Evolutionary conservation across 306 rosid species (phyloP), one percentile per base, ranked within the genome.

Genomic region (Delonix regia): DNA sequence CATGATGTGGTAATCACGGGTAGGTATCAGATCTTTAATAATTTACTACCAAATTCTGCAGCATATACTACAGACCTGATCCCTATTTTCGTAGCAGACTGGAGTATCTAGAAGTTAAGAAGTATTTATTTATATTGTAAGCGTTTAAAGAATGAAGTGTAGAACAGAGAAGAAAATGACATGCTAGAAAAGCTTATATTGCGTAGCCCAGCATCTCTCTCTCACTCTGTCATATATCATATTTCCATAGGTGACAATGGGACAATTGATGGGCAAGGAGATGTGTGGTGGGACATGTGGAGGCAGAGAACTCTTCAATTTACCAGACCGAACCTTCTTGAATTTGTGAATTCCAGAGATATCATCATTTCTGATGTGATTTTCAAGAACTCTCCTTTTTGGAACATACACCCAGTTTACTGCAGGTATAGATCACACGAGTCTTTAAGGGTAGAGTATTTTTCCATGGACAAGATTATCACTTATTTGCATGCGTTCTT

Each of bases 251-350:
- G 90, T 69, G 93, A 95, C 80, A 93, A 93, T 73, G 99, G 99
- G 55, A 95, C 97, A 48, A 91, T 93, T 63, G 99, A 95, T 72
- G 96, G 99, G 79, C 98, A 91, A 74, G 97, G 99, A 75, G 89
- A 80, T 53, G 88, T 85, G 14, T 95, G 99, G 98, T 95, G 99
- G 99, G 91, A 93, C 85, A 91, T 93, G 98, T 95, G 99, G 99
- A 93, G 94, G 85, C 85, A 86, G 78, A 83, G 90, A 82, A 91
- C 98, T 65, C 96, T 95, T 59, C 71, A 80, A 61, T 95, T 42
- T 80, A 93, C 99, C n/a, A 91, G 99, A 70, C 99, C 98, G 9
- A 87, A 65, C 86, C 98, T 93, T 8, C 69, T 93, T 47, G 98
- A 95, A 71, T 93, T 95, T 81, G 9, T 93, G 51, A 96, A 91